Percentiles rank a stretch among this genome's conserved stretches.
Evolutionary conservation across 2,329 filamentous ascomycete genomes (phyloP).

Genomic region (Trichoderma semiorbis): DNA sequence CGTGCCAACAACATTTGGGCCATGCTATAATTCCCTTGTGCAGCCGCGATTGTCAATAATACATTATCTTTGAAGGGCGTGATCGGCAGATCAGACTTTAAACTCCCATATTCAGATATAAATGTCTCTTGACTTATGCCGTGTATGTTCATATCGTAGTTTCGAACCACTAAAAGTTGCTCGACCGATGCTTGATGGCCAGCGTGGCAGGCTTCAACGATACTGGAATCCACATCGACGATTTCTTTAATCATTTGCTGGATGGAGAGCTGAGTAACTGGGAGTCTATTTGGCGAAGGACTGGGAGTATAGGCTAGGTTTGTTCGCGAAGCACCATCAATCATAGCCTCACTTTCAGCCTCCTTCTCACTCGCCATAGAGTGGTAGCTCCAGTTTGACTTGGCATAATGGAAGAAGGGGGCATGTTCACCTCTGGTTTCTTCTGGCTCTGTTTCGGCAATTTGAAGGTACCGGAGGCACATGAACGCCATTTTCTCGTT

Average conservation of each 20-base stretch:
- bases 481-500: not conserved
- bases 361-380: not conserved
- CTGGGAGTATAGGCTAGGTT: too few species aligned
- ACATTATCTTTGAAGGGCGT: not conserved
- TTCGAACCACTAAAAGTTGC: not conserved
- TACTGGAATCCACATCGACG: not conserved
- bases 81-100: too few species aligned
- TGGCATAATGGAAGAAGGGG: not conserved
- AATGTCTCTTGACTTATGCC: not conserved
- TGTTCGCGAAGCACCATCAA: rapidly evolving
- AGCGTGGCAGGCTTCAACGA: not conserved
- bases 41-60: not conserved
- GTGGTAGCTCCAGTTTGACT: not conserved
- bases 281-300: rapidly evolving
- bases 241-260: not conserved
- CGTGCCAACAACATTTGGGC: not conserved
- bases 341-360: rapidly evolving
- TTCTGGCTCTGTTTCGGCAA: not conserved
- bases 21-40: not conserved
- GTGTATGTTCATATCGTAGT: not conserved
- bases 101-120: not conserved
- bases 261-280: not conserved
- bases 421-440: not conserved
- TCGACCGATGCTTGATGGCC: not conserved
- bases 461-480: not conserved